Conservation (phyloP, 2,329 filamentous ascomycete genomes). For the Colletotrichum orbiculare region DNA sequence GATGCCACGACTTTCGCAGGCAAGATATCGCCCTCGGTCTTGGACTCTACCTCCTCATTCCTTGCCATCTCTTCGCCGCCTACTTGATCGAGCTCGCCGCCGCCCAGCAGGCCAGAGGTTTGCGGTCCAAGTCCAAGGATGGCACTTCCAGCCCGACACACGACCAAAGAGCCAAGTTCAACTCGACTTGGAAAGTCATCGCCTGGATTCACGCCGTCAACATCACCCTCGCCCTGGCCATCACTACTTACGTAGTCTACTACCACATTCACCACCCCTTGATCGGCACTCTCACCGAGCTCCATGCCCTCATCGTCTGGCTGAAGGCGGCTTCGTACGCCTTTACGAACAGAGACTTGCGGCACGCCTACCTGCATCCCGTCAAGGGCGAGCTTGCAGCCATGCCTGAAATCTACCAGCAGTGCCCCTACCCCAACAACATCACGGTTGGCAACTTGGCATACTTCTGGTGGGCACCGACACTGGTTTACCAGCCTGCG, state of each 20-base stretch:
- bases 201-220: slow-evolving; percentile 86
- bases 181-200: slow-evolving; percentile 81
- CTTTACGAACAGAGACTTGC: slow-evolving; percentile 94
- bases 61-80: slow-evolving; percentile 89
- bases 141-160: slow-evolving; percentile 67
- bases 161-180: slow-evolving; percentile 74
- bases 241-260: slow-evolving; percentile 89
- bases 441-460: slow-evolving; percentile 88
- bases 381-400: slow-evolving; percentile 72
- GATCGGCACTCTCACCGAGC: slow-evolving; percentile 89
- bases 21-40: slow-evolving; percentile 82
- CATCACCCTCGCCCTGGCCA: slow-evolving; percentile 80
- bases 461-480: slow-evolving; percentile 99
- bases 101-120: slow-evolving; percentile 79
- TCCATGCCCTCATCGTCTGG: slow-evolving; percentile 95
- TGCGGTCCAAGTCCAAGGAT: slow-evolving; percentile 65
- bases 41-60: slow-evolving; percentile 86
- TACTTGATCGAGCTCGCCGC: slow-evolving; percentile 90
- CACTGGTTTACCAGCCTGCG: slow-evolving; percentile 94
- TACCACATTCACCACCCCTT: slow-evolving; percentile 91
- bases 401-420: slow-evolving; percentile 83
- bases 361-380: slow-evolving; percentile 88
- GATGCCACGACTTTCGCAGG: slow-evolving; percentile 86
- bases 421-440: slow-evolving; percentile 90
- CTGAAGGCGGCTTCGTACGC: slow-evolving; percentile 96